These are phyloP conservation scores for Cladosporium sp. DNA, from an alignment of 2,329 filamentous ascomycete genomes.

Conservation along the genomic window DNA sequence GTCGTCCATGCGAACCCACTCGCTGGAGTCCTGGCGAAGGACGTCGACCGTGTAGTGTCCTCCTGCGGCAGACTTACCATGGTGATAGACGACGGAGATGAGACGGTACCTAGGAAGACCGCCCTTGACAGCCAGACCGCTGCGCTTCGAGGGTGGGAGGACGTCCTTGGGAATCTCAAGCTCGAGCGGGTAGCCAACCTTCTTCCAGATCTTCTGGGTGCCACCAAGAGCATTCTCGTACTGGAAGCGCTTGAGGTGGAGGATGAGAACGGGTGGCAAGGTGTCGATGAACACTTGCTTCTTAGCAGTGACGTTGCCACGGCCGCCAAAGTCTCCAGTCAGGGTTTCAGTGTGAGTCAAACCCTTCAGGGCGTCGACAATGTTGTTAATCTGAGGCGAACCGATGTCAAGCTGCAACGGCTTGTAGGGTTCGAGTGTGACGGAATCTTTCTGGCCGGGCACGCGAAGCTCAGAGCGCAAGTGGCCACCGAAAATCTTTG, in stretches of 20 bases:
- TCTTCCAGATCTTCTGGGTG: slow-evolving; percentile 98
- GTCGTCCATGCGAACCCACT: slow-evolving; percentile 96
- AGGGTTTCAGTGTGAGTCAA: slow-evolving; percentile 80
- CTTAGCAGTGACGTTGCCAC: slow-evolving; percentile 66
- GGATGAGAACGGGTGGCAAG: slow-evolving; percentile 82
- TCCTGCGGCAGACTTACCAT: slow-evolving; percentile 92
- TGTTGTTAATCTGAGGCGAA: slow-evolving; percentile 78
- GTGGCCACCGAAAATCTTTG: slow-evolving; percentile 90
- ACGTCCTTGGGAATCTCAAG: slow-evolving; percentile 90
- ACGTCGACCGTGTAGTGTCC: slow-evolving; percentile 99
- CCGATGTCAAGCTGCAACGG: slow-evolving; percentile 93
- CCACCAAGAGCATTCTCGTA: slow-evolving; percentile 77
- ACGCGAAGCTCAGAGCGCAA: slow-evolving; percentile 85
- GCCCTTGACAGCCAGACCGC: slow-evolving; percentile 60
- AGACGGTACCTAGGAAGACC: slow-evolving; percentile 78
- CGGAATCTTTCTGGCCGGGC: slow-evolving; percentile 80
- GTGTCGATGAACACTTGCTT: slow-evolving; percentile 95
- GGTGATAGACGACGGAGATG: slow-evolving; percentile 90
- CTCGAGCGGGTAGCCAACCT: slow-evolving; percentile 89
- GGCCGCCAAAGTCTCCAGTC: slow-evolving; percentile 79
- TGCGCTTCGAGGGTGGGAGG: slow-evolving; percentile 71
- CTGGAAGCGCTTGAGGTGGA: slow-evolving; percentile 96
- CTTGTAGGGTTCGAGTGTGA: slow-evolving; percentile 90
- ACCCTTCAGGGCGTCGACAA: slow-evolving; percentile 82
- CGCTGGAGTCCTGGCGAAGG: slow-evolving; percentile 84